phyloP scores from a whole-genome alignment of 179 eudicot species.

The Beta lomatogona region DNA sequence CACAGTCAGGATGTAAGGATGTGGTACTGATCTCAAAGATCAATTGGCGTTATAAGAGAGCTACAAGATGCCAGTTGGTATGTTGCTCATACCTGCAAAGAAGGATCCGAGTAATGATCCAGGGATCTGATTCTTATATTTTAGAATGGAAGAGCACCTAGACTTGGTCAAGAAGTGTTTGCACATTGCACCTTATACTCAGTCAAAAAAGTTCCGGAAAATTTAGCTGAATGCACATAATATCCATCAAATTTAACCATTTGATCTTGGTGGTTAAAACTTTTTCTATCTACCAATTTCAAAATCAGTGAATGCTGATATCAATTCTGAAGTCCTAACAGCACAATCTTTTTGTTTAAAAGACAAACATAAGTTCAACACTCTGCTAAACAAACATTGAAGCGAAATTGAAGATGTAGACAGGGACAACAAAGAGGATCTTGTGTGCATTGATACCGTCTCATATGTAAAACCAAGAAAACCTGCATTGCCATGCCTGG shows the following conservation, averaged over 20 bases:
- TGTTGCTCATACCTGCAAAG: background rate
- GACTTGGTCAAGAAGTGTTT: background rate
- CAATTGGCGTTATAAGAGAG: no score
- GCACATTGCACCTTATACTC: background rate
- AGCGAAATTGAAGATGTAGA: background rate
- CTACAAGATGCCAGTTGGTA: background rate
- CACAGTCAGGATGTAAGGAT: background rate
- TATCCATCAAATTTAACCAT: background rate
- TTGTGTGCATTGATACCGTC: background rate
- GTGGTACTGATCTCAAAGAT: no score
- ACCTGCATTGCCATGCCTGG: background rate
- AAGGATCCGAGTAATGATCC: background rate
- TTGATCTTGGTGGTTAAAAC: background rate
- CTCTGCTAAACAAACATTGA: background rate
- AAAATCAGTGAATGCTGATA: background rate
- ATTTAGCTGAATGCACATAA: background rate
- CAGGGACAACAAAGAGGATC: background rate
- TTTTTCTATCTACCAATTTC: background rate
- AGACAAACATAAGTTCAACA: no score
- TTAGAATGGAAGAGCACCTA: background rate
- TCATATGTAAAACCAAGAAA: background rate
- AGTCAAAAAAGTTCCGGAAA: background rate
- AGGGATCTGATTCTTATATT: background rate
- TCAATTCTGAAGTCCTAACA: no score
- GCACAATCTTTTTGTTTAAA: no score